Evolutionary conservation across 176 grass and related monocot genomes (phyloP).

Genomic region (Tuctoria greenei): DNA sequence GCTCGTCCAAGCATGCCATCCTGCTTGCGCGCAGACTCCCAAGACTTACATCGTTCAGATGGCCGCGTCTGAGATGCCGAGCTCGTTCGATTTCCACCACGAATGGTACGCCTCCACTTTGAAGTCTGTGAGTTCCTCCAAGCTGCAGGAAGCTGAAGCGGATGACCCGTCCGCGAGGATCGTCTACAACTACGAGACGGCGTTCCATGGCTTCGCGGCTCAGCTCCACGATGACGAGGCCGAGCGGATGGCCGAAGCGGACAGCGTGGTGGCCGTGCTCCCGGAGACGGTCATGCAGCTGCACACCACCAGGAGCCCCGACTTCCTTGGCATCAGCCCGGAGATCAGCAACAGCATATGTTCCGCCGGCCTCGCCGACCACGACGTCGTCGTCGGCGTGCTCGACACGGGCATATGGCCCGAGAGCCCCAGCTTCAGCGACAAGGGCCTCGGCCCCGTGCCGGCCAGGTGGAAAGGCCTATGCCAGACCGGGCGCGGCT

Average conservation of each 20-base stretch:
- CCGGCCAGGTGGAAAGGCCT: constrained; percentile 75
- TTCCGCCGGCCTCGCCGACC: constrained; percentile 60
- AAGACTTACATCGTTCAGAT: constrained; percentile 88
- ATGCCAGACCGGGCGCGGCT: constrained; percentile 79
- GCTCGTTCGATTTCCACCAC: constrained; percentile 52
- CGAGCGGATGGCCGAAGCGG: constrained; percentile 56
- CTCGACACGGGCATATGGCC: constrained; percentile 99
- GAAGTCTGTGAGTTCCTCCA: constrained; percentile 36
- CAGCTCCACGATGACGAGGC: constrained; percentile 67
- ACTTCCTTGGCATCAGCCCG: constrained; percentile 90
- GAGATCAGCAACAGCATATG: constrained; percentile 74
- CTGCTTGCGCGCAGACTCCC: constrained; percentile 26
- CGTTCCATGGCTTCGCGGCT: constrained; percentile 87
- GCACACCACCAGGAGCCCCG: constrained; percentile 93
- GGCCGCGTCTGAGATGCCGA: constrained; percentile 73
- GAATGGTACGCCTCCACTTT: constrained; percentile 90
- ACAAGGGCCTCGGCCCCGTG: constrained; percentile 71
- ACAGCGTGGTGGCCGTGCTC: constrained; percentile 70
- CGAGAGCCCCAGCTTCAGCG: constrained; percentile 88
- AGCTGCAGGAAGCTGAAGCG: constrained; percentile 25
- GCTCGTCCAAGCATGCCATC: no score
- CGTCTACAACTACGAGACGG: constrained; percentile 84
- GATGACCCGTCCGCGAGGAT: constrained; percentile 47
- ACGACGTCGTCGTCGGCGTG: constrained; percentile 86
- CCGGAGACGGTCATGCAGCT: constrained; percentile 79